Evolutionary conservation across 75 land plant genomes (phyloP), one percentile per base, ranked within the genome.

Genomic region (Sequoiadendron giganteum): DNA sequence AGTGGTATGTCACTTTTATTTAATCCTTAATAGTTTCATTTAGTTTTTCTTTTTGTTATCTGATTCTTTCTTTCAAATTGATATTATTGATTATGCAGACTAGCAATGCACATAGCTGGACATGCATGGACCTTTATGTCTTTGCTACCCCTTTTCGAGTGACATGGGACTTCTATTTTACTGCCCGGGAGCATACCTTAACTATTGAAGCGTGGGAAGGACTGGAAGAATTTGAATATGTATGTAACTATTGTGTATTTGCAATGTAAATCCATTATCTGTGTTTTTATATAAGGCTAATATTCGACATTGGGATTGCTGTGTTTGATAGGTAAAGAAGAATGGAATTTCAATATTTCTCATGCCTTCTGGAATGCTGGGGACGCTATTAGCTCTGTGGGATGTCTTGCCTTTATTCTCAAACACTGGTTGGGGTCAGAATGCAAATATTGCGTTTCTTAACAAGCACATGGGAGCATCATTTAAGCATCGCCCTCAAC

Each of bases 301-400:
- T 42, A 14, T 15, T 86, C 40, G 21, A 55, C 49, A 39, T 70
- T 87, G 36, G 45, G 77, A 47, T n/a, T 83, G 48, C 14, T 85
- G 10, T 89, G 47, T 86, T 7, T 83, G 54, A 90, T 93, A 98
- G 99, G 99, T 98, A 68, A 98, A 97, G 90, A 87, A 94, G 39
- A 94, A 90, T 32, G 99, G 99, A 16, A 88, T 97, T 42, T 97
- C 99, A 19, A 92, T 97, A 85, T 97, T 97, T 80, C 93, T 97
- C 78, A 96, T 97, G 99, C 92, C 94, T 86, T 95, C 98, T 3
- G 98, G 99, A 36, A 95, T 96, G 97, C 78, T 97, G 49, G 96
- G 97, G 47, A 97, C 99, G 0, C 68, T 97, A 42, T 83, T 90
- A 90, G 94, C 97, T 42, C 83, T 97, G 82, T 94, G 93, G 95